phyloP scores from a whole-genome alignment of 2,329 filamentous ascomycete species.

The Colletotrichum sp. region DNA sequence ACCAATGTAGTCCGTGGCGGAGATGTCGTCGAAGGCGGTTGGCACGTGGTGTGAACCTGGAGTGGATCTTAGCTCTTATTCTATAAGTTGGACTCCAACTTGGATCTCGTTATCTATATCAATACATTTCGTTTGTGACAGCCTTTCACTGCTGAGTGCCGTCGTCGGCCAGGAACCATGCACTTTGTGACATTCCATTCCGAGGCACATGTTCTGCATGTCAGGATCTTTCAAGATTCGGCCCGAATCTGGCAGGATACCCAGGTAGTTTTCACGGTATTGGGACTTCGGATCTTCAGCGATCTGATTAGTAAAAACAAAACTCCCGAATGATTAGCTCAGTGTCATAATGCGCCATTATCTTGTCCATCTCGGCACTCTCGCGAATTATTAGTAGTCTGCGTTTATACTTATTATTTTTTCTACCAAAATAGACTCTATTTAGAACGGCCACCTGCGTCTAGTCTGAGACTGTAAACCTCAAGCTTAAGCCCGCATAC shows the following conservation, averaged over 20 bases:
- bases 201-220: not conserved
- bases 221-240: accelerated
- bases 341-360: not conserved
- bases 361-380: not conserved
- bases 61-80: not conserved
- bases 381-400: not conserved
- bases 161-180: not conserved
- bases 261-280: not conserved
- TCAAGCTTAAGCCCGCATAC: not conserved
- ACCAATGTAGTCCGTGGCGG: not conserved
- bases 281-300: no score
- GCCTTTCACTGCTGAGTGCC: not conserved
- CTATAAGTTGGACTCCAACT: not conserved
- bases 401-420: no score
- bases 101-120: not conserved
- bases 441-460: accelerated
- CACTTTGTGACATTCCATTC: accelerated
- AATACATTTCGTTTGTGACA: not conserved
- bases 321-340: no score
- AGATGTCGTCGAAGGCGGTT: not conserved
- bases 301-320: no score
- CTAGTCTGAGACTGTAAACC: not conserved
- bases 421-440: not conserved
- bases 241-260: not conserved
- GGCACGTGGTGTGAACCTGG: not conserved